Evolutionary conservation across 148 eudicot species (phyloP).

Genomic region (Beta vulgaris): DNA sequence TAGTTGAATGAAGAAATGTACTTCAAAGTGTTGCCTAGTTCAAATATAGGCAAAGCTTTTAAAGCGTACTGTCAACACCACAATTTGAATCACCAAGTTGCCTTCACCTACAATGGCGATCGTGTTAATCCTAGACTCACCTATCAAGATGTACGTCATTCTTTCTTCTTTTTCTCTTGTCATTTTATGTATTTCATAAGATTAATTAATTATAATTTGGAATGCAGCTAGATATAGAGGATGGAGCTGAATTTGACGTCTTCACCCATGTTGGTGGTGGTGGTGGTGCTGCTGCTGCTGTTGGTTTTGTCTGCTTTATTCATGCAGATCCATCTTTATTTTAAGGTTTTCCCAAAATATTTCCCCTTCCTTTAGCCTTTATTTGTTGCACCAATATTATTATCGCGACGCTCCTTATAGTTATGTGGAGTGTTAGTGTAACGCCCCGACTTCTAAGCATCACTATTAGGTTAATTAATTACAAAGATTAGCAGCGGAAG

Average conservation of each 20-base stretch:
- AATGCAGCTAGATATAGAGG: slow-evolving; percentile 11
- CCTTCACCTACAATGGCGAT: slow-evolving; percentile 8
- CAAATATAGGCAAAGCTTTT: slow-evolving; percentile 1
- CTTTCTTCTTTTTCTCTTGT: neutral
- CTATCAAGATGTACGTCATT: slow-evolving; percentile 1
- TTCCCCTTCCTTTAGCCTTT: no score
- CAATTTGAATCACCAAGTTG: neutral
- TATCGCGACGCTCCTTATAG: no score
- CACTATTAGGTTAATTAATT: no score
- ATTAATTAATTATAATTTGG: neutral
- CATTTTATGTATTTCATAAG: neutral
- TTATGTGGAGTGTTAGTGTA: no score
- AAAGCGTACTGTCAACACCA: neutral
- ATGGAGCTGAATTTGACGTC: slow-evolving; percentile 23
- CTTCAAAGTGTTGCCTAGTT: neutral
- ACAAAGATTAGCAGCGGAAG: no score
- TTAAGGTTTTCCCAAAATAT: no score
- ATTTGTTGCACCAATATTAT: no score
- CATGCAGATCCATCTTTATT: no score
- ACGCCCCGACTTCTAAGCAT: no score
- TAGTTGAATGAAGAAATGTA: neutral
- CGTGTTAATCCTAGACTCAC: slow-evolving; percentile 3
- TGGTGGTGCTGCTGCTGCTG: neutral
- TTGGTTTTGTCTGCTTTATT: no score
- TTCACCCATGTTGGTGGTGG: neutral